phyloP scores from a whole-genome alignment of 2,329 filamentous ascomycete genomes.

The Parastagonospora avenae region DNA sequence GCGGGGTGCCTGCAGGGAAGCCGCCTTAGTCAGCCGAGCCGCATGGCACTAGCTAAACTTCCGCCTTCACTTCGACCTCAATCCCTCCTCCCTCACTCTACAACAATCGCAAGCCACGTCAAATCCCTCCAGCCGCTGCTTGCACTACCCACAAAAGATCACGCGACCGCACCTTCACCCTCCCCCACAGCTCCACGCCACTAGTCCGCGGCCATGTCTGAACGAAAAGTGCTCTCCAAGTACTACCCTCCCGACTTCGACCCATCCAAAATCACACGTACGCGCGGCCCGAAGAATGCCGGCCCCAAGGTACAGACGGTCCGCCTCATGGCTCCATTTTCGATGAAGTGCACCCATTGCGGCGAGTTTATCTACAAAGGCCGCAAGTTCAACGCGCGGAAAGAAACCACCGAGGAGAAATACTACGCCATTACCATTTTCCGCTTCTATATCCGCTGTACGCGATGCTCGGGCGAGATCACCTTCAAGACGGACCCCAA shows the following conservation, averaged over 20 bases:
- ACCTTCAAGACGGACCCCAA: slow-evolving; percentile 95
- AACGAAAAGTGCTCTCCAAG: slow-evolving; percentile 77
- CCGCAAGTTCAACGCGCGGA: slow-evolving; percentile 92
- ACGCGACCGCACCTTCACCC: neutral
- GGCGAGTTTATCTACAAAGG: slow-evolving; percentile 91
- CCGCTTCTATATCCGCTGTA: slow-evolving; percentile 87
- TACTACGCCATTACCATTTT: slow-evolving; percentile 89
- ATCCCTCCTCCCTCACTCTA: neutral
- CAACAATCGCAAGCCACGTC: neutral
- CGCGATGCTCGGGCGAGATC: slow-evolving; percentile 83
- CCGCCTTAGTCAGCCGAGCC: slow-evolving; percentile 18
- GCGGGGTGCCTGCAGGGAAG: slow-evolving; percentile 17
- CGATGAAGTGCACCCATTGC: slow-evolving; percentile 72
- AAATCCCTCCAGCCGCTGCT: neutral
- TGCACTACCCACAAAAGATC: neutral
- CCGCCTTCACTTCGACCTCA: slow-evolving; percentile 5
- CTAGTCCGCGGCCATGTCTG: slow-evolving; percentile 68
- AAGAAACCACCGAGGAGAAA: slow-evolving; percentile 88
- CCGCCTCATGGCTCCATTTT: slow-evolving; percentile 87
- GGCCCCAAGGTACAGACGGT: slow-evolving; percentile 86
- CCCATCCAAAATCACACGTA: slow-evolving; percentile 74
- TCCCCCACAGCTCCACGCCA: neutral
- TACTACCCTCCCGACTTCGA: slow-evolving; percentile 84
- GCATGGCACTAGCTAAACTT: slow-evolving; percentile 2
- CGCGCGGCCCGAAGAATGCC: slow-evolving; percentile 69